Percentiles rank a stretch among this genome's conserved stretches.
phyloP scores from a whole-genome alignment of 2,329 filamentous ascomycete genomes.

The Lachnellula occidentalis region DNA sequence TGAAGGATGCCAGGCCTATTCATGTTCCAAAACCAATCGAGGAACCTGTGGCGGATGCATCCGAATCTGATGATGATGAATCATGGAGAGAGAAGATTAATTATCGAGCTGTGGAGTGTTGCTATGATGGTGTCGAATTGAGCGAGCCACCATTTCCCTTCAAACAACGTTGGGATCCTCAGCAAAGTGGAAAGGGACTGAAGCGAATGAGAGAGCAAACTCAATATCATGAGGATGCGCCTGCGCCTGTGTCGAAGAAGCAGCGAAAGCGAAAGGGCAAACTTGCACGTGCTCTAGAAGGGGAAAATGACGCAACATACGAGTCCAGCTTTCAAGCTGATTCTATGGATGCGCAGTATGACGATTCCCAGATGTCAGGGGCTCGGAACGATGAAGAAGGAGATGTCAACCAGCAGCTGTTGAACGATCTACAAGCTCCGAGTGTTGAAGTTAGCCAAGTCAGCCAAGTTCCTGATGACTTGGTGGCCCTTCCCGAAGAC shows the following conservation, averaged over 20 bases:
- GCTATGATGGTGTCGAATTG: slow-evolving; percentile 60
- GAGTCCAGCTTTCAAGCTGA: slow-evolving; percentile 31
- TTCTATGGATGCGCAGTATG: slow-evolving; percentile 17
- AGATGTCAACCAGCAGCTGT: slow-evolving; percentile 25
- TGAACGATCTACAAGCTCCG: slow-evolving; percentile 19
- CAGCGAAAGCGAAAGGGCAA: slow-evolving; percentile 42
- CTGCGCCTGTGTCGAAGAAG: slow-evolving; percentile 39
- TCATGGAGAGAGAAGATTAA: slow-evolving; percentile 70
- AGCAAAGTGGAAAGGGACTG: slow-evolving; percentile 55
- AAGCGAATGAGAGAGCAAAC: slow-evolving; percentile 36
- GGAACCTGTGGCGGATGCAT: slow-evolving; percentile 14
- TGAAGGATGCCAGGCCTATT: slow-evolving; percentile 45
- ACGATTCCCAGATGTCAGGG: slow-evolving; percentile 16
- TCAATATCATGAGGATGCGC: slow-evolving; percentile 36
- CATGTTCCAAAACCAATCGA: slow-evolving; percentile 26
- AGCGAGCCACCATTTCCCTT: slow-evolving; percentile 85
- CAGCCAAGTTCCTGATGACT: slow-evolving; percentile 52
- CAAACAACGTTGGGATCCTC: slow-evolving; percentile 79
- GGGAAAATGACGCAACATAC: slow-evolving; percentile 35
- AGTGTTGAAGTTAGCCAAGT: slow-evolving; percentile 38
- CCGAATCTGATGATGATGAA: slow-evolving; percentile 43
- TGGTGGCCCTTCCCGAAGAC: slow-evolving; percentile 58
- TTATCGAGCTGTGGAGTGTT: slow-evolving; percentile 79
- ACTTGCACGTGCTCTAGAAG: slow-evolving; percentile 33
- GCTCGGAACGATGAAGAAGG: slow-evolving; percentile 28